Conservation (phyloP, 768 basidiomycete genomes). For the Auriscalpium orientale region DNA sequence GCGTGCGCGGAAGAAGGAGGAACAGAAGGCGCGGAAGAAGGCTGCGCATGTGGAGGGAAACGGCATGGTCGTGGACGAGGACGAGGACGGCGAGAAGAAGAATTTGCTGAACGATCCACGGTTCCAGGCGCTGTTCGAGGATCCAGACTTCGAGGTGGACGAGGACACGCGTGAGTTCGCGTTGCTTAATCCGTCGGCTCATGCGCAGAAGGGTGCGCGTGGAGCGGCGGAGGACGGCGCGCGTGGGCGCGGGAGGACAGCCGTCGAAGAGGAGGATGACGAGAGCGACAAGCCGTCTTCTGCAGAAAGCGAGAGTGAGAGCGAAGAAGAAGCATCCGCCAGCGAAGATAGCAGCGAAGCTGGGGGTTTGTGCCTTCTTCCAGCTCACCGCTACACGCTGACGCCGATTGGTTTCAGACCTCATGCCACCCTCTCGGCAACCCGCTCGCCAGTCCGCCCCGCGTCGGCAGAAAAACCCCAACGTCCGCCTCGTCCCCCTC, state of each 20-base stretch:
- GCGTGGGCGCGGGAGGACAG: conserved; percentile 18
- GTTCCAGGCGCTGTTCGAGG: conserved; percentile 85
- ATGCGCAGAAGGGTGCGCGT: conserved; percentile 36
- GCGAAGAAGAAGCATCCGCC: conserved; percentile 18
- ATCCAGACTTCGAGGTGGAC: conserved; percentile 89
- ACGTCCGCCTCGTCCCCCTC: conserved; percentile 62
- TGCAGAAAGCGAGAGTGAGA: conserved; percentile 28
- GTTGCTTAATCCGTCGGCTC: conserved; percentile 86
- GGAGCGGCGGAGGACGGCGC: conserved; percentile 7
- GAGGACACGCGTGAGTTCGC: conserved; percentile 82
- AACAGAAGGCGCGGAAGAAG: conserved; percentile 37
- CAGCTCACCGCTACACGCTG: not conserved
- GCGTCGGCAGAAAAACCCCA: conserved; percentile 35
- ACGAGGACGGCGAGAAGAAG: conserved; percentile 24
- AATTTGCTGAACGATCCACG: conserved; percentile 78
- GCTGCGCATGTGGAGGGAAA: conserved; percentile 33
- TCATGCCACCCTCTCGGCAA: not conserved
- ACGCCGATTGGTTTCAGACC: no score
- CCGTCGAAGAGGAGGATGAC: conserved; percentile 51
- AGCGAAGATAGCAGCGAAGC: conserved; percentile 42
- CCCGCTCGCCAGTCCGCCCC: not conserved
- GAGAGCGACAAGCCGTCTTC: conserved; percentile 69
- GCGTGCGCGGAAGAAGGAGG: conserved; percentile 46
- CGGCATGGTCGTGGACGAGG: conserved; percentile 27
- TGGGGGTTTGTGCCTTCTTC: conserved; percentile 22